phyloP scores from a whole-genome alignment of 306 rosid species.

The Heteromeles arbutifolia region DNA sequence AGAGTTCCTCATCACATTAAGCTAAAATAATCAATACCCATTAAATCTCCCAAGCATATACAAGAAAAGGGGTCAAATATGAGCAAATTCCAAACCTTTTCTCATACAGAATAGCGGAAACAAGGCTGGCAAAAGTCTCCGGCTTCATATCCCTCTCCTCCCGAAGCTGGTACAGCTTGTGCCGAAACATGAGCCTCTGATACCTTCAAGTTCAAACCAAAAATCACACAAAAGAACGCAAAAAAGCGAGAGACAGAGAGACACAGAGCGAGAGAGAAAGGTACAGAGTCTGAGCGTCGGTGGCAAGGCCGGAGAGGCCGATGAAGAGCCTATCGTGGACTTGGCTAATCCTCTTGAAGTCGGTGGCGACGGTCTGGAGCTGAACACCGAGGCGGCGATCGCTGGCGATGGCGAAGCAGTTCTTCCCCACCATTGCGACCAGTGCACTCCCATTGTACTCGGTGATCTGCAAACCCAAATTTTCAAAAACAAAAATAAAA shows the following conservation, averaged over 20 bases:
- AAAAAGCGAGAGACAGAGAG: background rate
- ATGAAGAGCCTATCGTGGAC: constrained; percentile 72
- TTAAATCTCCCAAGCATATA: background rate
- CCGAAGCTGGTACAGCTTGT: constrained; percentile 83
- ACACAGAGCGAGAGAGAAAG: background rate
- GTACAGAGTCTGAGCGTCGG: constrained; percentile 94
- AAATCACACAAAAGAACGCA: background rate
- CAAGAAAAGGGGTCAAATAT: background rate
- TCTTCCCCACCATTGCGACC: constrained; percentile 94
- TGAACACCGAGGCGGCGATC: constrained; percentile 97
- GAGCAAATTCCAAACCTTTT: constrained; percentile 46
- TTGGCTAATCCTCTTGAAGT: constrained; percentile 74
- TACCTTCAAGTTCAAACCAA: constrained; percentile 28
- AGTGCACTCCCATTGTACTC: constrained; percentile 98
- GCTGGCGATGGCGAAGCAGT: constrained; percentile 95
- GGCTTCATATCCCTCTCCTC: constrained; percentile 96
- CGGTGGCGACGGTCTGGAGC: constrained; percentile 93
- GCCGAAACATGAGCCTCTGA: constrained; percentile 77
- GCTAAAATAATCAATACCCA: background rate
- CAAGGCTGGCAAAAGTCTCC: constrained; percentile 83
- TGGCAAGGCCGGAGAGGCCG: constrained; percentile 92
- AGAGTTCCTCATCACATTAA: background rate
- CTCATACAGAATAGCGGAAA: constrained; percentile 81
- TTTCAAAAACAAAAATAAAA: background rate
- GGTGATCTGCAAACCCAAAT: constrained; percentile 44